Base-by-base conservation (phyloP, 139 green algal genomes). In the Chlamydomonas sphaeroides region DNA sequence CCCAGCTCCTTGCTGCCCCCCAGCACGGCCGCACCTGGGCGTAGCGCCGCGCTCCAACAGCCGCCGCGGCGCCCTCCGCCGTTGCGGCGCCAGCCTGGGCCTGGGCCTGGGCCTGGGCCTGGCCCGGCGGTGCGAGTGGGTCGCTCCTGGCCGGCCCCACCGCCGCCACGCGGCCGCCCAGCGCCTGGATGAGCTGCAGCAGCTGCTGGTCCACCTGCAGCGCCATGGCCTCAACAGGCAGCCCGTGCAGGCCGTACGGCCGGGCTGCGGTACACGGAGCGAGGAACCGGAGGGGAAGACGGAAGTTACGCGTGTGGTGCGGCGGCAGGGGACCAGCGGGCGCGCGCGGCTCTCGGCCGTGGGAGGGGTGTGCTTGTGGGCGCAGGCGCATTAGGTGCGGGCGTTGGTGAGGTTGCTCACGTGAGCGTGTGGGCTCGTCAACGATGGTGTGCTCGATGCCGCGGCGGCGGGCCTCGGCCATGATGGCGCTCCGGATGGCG, bases 121-220 rank as follows among this genome's bases (percentile, higher is more conserved):
- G n/a, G n/a, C 39, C 51, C 45, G 45, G 11, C 45, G 10, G 45
- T 14, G 45, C 45, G 45, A 17, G 14, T 28, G 17, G 14, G 30
- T 65, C 79, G 85, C 73, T 33, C 25, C 73, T 78, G 18, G 20
- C 65, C 36, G 14, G 36, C 30, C 21, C 59, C 71, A n/a, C 32
- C 26, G 45, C 32, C 36, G 7, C 68, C n/a, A 25, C 35, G 71
- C 78, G 41, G 32, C 87, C 87, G 5, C 78, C 74, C 32, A 91
- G 65, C 14, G 87, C 87, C 66, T 88, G 61, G 20, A 91, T 65
- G 36, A 91, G 69, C 69, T 85, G 65, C 80, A 91, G 56, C 42
- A 91, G 68, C 68, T 87, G 79, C 5, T 83, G 53, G 68, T 91
- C 80, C 38, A 83, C 70, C 25, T 67, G 65, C 59, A 78, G 45